These are phyloP conservation scores for Backusella psychrophila DNA, from an alignment of 192 early-diverging fungal genomes.

Conservation along the genomic window DNA sequence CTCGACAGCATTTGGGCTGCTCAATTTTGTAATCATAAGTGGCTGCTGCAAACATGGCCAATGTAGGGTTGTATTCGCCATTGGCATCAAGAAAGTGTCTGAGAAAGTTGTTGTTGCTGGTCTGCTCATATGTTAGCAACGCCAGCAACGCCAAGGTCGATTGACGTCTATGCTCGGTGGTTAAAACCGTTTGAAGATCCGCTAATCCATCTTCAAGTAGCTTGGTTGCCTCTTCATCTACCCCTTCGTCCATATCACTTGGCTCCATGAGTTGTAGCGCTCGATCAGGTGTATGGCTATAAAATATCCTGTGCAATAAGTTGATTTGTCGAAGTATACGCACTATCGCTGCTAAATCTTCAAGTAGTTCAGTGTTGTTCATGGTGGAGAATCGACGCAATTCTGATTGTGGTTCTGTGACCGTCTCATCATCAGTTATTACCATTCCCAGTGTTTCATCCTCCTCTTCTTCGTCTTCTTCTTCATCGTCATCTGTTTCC, in stretches of 20 bases:
- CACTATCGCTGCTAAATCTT: slow-evolving; percentile 7
- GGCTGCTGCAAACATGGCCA: slow-evolving; percentile 13
- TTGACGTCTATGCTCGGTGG: background rate
- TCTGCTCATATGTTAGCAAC: background rate
- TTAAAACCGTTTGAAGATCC: slow-evolving; percentile 16
- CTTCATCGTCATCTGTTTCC: background rate
- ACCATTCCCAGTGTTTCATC: background rate
- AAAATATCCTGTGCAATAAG: background rate
- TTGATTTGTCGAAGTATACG: slow-evolving; percentile 9
- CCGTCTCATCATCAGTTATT: background rate
- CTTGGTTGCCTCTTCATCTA: slow-evolving; percentile 10
- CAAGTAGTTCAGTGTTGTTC: slow-evolving; percentile 5
- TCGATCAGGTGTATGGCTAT: background rate
- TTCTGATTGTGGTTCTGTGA: background rate
- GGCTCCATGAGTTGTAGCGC: background rate
- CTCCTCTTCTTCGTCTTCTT: background rate
- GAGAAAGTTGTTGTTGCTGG: background rate
- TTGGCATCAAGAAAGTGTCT: slow-evolving; percentile 6
- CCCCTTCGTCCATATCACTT: background rate
- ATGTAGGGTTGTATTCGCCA: slow-evolving; percentile 10
- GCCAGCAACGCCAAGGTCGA: slow-evolving; percentile 5
- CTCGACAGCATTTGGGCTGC: slow-evolving; percentile 3
- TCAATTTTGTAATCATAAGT: background rate
- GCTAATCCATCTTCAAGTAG: slow-evolving; percentile 8
- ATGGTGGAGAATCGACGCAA: background rate